Percentiles rank a stretch among this genome's conserved stretches.
phyloP scores from a whole-genome alignment of 2,329 filamentous ascomycete genomes.

The Dactylonectria macrodidyma region DNA sequence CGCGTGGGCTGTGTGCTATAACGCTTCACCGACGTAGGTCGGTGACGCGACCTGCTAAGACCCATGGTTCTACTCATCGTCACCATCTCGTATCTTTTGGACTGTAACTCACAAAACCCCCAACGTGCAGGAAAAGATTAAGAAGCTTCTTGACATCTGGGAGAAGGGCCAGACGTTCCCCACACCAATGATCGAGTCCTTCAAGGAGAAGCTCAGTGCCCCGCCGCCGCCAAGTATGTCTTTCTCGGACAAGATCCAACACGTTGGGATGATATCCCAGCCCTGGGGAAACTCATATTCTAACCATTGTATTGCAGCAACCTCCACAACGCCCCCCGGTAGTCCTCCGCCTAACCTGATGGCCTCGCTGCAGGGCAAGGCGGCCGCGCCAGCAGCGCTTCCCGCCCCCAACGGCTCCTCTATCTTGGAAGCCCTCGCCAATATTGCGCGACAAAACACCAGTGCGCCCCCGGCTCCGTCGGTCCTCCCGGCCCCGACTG shows the following conservation, averaged over 20 bases:
- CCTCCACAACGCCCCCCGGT: conserved; percentile 80
- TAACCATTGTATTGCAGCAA: conserved; percentile 67
- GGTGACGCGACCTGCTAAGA: conserved; percentile 28
- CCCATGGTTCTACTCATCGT: conserved; percentile 38
- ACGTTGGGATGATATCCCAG: conserved; percentile 9
- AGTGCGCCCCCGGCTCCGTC: conserved; percentile 61
- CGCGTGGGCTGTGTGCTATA: conserved; percentile 33
- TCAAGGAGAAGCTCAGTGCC: conserved; percentile 84
- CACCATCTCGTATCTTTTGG: conserved; percentile 37
- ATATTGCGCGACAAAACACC: conserved; percentile 83
- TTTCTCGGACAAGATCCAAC: conserved; percentile 15
- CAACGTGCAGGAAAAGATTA: conserved; percentile 88
- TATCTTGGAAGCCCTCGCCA: conserved; percentile 85
- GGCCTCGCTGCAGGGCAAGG: conserved; percentile 55
- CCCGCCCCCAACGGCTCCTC: conserved; percentile 65
- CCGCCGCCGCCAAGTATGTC: conserved; percentile 75
- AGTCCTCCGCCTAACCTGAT: conserved; percentile 67
- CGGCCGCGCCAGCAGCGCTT: conserved; percentile 55
- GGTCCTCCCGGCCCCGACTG: conserved; percentile 57
- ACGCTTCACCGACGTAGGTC: conserved; percentile 32
- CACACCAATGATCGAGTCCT: conserved; percentile 80
- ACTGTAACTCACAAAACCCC: conserved; percentile 58
- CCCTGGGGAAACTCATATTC: conserved; percentile 43
- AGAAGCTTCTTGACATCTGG: conserved; percentile 97
- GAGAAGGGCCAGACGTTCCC: conserved; percentile 96